Conservation (phyloP, 2,329 filamentous ascomycete species). For the Hirsutella thompsonii region DNA sequence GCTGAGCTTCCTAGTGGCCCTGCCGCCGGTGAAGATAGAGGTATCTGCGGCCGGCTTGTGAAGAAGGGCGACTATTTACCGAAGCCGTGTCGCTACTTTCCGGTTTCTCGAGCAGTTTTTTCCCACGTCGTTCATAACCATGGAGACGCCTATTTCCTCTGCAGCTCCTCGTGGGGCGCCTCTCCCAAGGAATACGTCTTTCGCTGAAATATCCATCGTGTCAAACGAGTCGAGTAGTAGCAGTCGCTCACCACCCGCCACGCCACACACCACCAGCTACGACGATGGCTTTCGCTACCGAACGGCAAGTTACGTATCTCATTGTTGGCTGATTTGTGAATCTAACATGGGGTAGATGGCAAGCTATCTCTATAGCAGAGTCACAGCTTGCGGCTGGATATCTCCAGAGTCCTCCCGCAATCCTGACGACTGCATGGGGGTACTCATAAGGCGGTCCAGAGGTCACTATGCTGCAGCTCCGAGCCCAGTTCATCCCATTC, state of each 20-base stretch:
- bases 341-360: conserved; percentile 15
- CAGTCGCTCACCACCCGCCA: background rate
- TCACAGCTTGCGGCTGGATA: conserved; percentile 17
- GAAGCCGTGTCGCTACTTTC: background rate
- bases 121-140: background rate
- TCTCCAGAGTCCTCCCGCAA: conserved; percentile 5
- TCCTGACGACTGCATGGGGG: conserved; percentile 16
- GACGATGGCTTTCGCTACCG: conserved; percentile 17
- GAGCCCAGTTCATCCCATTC: conserved; percentile 19
- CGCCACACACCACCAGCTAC: conserved; percentile 6
- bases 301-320: conserved; percentile 11
- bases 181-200: conserved; percentile 4
- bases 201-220: conserved; percentile 1
- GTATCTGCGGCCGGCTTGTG: background rate
- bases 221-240: conserved; percentile 1
- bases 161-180: background rate
- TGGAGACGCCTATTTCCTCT: conserved; percentile 1
- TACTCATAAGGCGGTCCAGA: conserved; percentile 23
- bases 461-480: conserved; percentile 29
- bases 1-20: background rate
- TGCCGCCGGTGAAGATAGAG: background rate
- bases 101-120: background rate
- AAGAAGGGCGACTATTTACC: background rate
- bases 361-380: conserved; percentile 15
- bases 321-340: background rate